Percentiles rank a stretch among this genome's conserved stretches.
Conservation (phyloP, 129 eudicot genomes). For the Chrysanthemum seticuspe region DNA sequence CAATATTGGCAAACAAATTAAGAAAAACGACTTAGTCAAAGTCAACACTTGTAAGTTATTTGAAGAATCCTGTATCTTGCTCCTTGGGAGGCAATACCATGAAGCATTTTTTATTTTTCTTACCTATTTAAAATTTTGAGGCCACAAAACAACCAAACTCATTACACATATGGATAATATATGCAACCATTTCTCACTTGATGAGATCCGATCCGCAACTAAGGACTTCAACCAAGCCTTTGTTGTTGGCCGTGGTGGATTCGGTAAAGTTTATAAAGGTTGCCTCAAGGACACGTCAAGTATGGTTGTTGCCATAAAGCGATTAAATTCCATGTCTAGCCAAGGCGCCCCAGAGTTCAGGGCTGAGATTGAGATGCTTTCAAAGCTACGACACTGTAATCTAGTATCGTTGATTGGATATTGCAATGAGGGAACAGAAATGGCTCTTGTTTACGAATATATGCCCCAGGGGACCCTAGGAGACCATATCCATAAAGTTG, state of each 20-base stretch:
- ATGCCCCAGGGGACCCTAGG: constrained; percentile 26
- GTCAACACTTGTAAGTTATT: too few relatives aligned
- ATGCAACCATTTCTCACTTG: constrained; percentile 19
- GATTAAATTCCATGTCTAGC: constrained; percentile 10
- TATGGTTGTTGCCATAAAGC: constrained; percentile 23
- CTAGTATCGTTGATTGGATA: neutral
- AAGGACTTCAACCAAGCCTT: constrained; percentile 20
- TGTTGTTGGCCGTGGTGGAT: constrained; percentile 28
- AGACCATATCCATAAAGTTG: constrained; percentile 15
- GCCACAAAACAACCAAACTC: too few relatives aligned
- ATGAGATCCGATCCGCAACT: constrained; percentile 28
- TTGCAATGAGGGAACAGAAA: too few relatives aligned
- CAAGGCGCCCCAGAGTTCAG: constrained; percentile 31
- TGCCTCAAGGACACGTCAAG: neutral
- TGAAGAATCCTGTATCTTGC: neutral
- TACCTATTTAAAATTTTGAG: too few relatives aligned
- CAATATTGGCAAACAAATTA: too few relatives aligned
- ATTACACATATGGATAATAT: neutral
- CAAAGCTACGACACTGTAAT: constrained; percentile 29
- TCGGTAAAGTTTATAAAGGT: constrained; percentile 32
- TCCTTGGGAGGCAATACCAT: too few relatives aligned
- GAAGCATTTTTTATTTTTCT: too few relatives aligned
- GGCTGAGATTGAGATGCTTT: constrained; percentile 26
- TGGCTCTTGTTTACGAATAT: constrained; percentile 21
- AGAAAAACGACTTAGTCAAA: too few relatives aligned